These are phyloP conservation scores for Nitzschia sp. DNA, from an alignment of 108 stramenopile genomes.

Conservation along the genomic window DNA sequence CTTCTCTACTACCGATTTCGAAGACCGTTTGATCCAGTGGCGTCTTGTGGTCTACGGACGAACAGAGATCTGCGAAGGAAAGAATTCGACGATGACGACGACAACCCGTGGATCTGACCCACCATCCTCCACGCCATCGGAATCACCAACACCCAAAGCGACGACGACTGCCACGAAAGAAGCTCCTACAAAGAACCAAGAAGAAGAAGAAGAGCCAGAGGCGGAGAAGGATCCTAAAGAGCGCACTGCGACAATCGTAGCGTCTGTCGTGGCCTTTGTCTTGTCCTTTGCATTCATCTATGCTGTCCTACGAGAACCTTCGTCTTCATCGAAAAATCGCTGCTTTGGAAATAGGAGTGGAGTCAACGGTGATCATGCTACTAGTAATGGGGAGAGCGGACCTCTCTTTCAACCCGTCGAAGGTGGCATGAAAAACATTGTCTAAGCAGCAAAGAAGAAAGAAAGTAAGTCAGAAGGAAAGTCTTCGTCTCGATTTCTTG, in stretches of 20 bases:
- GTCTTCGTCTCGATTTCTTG: too few relatives aligned
- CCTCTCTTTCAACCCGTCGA: too few relatives aligned
- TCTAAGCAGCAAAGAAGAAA: too few relatives aligned
- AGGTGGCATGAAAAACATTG: too few relatives aligned
- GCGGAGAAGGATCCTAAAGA: not conserved
- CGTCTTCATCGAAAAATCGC: not conserved
- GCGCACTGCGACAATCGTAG: not conserved
- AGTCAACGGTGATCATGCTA: too few relatives aligned
- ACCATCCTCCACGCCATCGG: not conserved
- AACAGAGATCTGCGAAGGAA: not conserved
- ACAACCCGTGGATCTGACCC: not conserved
- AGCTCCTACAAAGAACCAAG: not conserved
- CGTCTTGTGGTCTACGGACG: slow-evolving; percentile 37
- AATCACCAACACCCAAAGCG: not conserved
- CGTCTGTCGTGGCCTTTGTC: not conserved
- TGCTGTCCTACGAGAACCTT: not conserved
- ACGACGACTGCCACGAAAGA: not conserved
- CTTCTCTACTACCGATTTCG: not conserved
- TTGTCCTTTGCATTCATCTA: not conserved
- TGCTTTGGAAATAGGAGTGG: too few relatives aligned
- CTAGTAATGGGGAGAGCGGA: too few relatives aligned
- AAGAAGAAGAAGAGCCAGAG: not conserved
- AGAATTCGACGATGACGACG: not conserved
- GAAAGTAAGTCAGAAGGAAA: too few relatives aligned
- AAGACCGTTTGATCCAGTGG: slow-evolving; percentile 25